Percentiles rank a stretch among this genome's conserved stretches.
phyloP scores from a whole-genome alignment of 2,329 filamentous ascomycete species.

The Plectosphaerella plurivora region DNA sequence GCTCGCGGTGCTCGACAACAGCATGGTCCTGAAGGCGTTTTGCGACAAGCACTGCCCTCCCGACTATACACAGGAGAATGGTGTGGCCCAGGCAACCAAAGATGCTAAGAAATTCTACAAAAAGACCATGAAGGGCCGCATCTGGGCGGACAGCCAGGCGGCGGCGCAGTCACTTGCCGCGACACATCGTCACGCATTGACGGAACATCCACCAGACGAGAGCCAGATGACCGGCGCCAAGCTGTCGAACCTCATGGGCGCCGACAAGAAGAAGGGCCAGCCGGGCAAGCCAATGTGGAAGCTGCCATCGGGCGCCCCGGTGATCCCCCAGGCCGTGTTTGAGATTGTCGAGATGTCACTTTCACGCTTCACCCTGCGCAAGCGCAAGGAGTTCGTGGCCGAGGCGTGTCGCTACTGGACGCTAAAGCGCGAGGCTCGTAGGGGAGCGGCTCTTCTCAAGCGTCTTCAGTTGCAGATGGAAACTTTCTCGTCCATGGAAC shows the following conservation, averaged over 20 bases:
- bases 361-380: slow-evolving; percentile 72
- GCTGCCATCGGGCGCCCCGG: slow-evolving; percentile 86
- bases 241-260: slow-evolving; percentile 67
- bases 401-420: slow-evolving; percentile 98
- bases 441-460: slow-evolving; percentile 88
- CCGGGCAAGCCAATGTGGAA: slow-evolving; percentile 75
- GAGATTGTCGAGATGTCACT: slow-evolving; percentile 81
- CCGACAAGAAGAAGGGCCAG: slow-evolving; percentile 67
- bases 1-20: slow-evolving; percentile 71
- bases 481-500: slow-evolving; percentile 94
- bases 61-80: slow-evolving; percentile 84
- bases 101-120: slow-evolving; percentile 88
- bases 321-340: slow-evolving; percentile 85
- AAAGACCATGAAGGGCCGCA: slow-evolving; percentile 78
- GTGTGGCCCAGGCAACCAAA: slow-evolving; percentile 72
- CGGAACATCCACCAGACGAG: slow-evolving; percentile 73
- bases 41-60: slow-evolving; percentile 91
- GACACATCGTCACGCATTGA: slow-evolving; percentile 57
- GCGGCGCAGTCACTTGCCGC: slow-evolving; percentile 79
- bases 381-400: slow-evolving; percentile 86
- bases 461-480: slow-evolving; percentile 92
- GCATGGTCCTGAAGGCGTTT: slow-evolving; percentile 84
- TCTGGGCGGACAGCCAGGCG: slow-evolving; percentile 88
- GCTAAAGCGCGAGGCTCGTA: slow-evolving; percentile 85
- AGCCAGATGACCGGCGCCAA: slow-evolving; percentile 81